Evolutionary conservation across 176 grass and related monocot species (phyloP).

Genomic region (Lolium perenne): DNA sequence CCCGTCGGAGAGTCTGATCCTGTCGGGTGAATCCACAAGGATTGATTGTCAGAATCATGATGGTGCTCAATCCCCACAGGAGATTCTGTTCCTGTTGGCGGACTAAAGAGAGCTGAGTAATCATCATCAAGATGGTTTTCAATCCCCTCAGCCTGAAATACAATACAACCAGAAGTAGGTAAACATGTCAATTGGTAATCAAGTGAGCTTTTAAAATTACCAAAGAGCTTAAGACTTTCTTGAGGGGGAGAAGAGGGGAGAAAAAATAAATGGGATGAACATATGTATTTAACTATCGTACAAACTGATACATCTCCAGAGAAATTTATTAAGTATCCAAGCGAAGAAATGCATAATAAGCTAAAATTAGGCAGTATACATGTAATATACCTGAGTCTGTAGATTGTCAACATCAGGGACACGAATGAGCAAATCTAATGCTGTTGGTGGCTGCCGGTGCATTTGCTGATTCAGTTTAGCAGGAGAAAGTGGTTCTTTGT

Average conservation of each 20-base stretch:
- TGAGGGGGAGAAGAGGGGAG: conserved; percentile 6
- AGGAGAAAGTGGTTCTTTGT: conserved; percentile 30
- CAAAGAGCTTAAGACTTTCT: background rate
- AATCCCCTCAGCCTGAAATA: conserved; percentile 38
- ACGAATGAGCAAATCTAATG: conserved; percentile 24
- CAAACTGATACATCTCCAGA: background rate
- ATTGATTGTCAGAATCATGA: conserved; percentile 36
- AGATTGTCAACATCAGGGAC: conserved; percentile 32
- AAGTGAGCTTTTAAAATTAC: conserved; percentile 26
- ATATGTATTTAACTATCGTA: background rate
- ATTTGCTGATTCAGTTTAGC: conserved; percentile 40
- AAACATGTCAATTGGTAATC: conserved; percentile 26
- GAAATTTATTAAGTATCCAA: conserved; percentile 10
- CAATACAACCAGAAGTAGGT: conserved; percentile 27
- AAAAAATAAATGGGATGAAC: background rate
- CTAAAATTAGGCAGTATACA: conserved; percentile 1
- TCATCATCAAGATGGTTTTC: conserved; percentile 42
- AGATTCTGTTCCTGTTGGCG: conserved; percentile 28
- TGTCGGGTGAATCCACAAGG: conserved; percentile 33
- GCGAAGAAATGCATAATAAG: conserved; percentile 24
- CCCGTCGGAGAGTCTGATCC: conserved; percentile 42
- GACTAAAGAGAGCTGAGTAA: conserved; percentile 1
- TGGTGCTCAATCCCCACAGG: conserved; percentile 10
- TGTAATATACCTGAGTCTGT: conserved; percentile 50
- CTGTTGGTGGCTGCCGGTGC: conserved; percentile 35